Evolutionary conservation across 208 protist genomes (phyloP).

Genomic region (Tritrichomonas musculus): DNA sequence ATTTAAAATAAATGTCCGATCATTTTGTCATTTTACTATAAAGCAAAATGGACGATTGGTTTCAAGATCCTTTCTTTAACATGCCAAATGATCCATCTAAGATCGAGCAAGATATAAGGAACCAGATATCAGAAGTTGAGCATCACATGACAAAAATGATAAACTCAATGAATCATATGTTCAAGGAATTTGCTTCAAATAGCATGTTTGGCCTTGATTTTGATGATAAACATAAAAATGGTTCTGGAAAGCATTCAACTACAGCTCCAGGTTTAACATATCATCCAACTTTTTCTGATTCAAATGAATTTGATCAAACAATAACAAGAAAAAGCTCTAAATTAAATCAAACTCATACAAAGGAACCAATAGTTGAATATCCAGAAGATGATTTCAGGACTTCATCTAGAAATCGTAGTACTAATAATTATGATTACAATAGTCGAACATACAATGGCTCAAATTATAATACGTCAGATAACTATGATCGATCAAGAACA

Average conservation of each 20-base stretch:
- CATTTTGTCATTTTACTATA: too few species aligned
- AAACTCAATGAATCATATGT: too few species aligned
- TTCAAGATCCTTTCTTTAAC: neutral
- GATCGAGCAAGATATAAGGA: neutral
- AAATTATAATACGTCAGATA: too few species aligned
- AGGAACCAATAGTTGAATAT: neutral
- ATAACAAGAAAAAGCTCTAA: too few species aligned
- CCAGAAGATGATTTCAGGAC: neutral
- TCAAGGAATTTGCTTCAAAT: neutral
- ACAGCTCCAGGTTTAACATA: neutral
- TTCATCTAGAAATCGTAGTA: neutral
- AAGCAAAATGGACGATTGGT: constrained; percentile 20
- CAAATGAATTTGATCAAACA: too few species aligned
- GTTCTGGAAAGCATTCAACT: too few species aligned
- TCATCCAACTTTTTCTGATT: neutral
- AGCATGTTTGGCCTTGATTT: neutral
- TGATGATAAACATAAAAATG: neutral
- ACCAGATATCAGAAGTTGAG: neutral
- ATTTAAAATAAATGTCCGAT: too few species aligned
- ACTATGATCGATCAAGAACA: neutral
- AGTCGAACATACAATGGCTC: too few species aligned
- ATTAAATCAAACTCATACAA: too few species aligned
- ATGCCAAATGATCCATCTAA: too few species aligned
- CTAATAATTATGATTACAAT: too few species aligned
- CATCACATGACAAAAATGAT: neutral